These are phyloP conservation scores for Gomphus sp. DNA, from an alignment of 1,284 basidiomycete species.

Conservation along the genomic window DNA sequence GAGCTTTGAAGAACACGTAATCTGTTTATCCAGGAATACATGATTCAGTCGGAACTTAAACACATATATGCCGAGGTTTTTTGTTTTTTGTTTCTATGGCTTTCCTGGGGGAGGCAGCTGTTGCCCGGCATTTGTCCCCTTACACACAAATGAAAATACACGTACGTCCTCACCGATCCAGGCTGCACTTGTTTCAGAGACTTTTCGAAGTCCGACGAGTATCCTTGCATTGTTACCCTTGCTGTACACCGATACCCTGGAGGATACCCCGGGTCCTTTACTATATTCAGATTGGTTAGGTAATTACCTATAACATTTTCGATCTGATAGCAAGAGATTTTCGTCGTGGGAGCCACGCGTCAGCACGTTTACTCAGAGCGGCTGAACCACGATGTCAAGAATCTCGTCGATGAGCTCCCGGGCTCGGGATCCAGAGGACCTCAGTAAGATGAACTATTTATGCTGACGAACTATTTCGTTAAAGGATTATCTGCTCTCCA, in stretches of 20 bases:
- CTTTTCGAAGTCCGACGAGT: background rate
- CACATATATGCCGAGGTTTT: too few species aligned
- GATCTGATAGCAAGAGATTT: background rate
- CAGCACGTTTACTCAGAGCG: background rate
- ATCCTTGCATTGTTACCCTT: too few species aligned
- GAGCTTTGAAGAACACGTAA: too few species aligned
- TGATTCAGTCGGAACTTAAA: too few species aligned
- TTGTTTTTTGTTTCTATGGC: too few species aligned
- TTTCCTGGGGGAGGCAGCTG: too few species aligned
- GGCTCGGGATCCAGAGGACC: background rate
- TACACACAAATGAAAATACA: too few species aligned
- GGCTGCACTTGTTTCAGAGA: background rate
- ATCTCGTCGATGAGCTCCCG: background rate
- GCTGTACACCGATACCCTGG: background rate
- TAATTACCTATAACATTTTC: background rate
- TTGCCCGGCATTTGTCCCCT: too few species aligned
- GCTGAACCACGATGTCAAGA: background rate
- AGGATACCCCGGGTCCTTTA: background rate
- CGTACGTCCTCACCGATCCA: too few species aligned
- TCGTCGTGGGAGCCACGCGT: background rate
- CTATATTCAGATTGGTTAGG: background rate
- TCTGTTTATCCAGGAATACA: too few species aligned
- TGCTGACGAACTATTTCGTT: background rate
- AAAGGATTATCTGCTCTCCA: slow-evolving; percentile 18
- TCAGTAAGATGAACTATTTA: background rate